Evolutionary conservation across 2,329 filamentous ascomycete genomes (phyloP), one percentile per base, ranked within the genome.

Genomic region (Beauveria asiatica): DNA sequence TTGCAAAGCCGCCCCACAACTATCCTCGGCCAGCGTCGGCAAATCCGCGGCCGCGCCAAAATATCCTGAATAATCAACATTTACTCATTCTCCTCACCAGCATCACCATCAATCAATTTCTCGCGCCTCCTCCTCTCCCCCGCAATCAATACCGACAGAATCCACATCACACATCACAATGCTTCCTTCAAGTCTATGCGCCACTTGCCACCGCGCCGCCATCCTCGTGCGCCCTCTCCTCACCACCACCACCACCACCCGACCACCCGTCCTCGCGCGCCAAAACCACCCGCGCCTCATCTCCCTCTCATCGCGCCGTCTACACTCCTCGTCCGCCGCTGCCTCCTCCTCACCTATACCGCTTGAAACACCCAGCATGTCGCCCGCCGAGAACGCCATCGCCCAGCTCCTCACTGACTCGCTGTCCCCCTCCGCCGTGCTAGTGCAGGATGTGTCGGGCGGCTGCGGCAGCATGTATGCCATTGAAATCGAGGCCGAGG

Each of bases 381-480:
- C 69, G n/a, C 76, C 77, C 2, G 80, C 81, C 69, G 85, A 88
- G 69, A 75, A 77, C 33, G 75, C 77, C 62, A 82, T 88, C 66
- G 87, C 83, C 75, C 78, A 81, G 61, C 74, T 78, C 54, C 74
- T 85, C 57, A 64, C 72, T 19, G 72, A 73, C 7, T 80, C 80
- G 67, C 81, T 84, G 59, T 64, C 70, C 1, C 56, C 82, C 0
- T 78, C 77, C 0, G 72, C 80, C 61, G 72, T 85, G 27, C 73
- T 85, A 72, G 88, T 94, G 10, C 86, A 88, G 71, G 90, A 95
- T 74, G 84, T 94, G 56, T 90, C 87, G 25, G 90, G 90, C 61
- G 90, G 90, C 33, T 95, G 90, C 74, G 90, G 90, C 10, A 89
- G 86, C 69, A 94, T 94, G 90, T 94, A 94, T 75, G 87, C 85